Evolutionary conservation across 331 rosid genomes (phyloP).

Genomic region (Pyrus hybrid): DNA sequence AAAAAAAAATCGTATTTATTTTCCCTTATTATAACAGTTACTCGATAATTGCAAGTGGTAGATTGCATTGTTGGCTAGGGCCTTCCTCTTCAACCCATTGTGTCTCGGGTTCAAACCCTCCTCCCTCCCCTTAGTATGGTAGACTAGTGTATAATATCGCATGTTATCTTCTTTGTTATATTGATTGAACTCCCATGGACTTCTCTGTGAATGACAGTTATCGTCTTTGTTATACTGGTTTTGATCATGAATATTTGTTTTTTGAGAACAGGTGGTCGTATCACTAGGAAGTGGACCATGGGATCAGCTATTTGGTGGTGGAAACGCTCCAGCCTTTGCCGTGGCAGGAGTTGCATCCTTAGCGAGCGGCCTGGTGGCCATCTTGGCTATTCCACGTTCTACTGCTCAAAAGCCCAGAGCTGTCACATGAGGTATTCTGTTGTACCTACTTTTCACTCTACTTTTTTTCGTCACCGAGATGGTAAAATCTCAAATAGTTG

Average conservation of each 20-base stretch:
- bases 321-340: constrained; percentile 90
- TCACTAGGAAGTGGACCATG: constrained; percentile 95
- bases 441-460: constrained; percentile 27
- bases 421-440: constrained; percentile 61
- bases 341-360: constrained; percentile 86
- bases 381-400: constrained; percentile 87
- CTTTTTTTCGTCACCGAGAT: background rate
- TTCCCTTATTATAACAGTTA: background rate
- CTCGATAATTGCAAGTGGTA: background rate
- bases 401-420: constrained; percentile 60
- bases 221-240: constrained; percentile 7
- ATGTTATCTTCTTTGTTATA: too few relatives aligned
- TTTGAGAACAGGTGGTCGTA: constrained; percentile 63
- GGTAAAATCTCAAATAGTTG: constrained; percentile 12
- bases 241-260: constrained; percentile 22
- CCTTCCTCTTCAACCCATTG: too few relatives aligned
- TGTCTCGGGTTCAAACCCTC: too few relatives aligned
- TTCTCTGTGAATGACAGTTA: constrained; percentile 9
- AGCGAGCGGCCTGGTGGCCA: constrained; percentile 71
- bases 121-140: too few relatives aligned
- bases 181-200: constrained; percentile 1
- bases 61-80: too few relatives aligned
- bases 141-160: too few relatives aligned
- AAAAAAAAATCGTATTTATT: background rate
- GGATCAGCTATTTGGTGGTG: constrained; percentile 99